Evolutionary conservation across 2,329 filamentous ascomycete genomes (phyloP).

Genomic region (Colletotrichum sp.): DNA sequence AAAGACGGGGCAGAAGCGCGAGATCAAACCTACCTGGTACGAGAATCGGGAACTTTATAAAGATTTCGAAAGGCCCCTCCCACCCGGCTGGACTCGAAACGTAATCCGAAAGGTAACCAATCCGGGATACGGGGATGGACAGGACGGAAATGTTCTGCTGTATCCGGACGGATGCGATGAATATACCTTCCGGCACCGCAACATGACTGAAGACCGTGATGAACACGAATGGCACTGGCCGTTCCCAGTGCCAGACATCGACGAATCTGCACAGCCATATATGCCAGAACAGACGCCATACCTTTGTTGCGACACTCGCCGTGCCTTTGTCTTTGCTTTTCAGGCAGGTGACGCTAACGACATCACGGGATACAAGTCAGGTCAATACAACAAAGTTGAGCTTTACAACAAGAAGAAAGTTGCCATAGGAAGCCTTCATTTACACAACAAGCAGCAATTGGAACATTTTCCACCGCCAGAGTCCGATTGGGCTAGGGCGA

Average conservation of each 20-base stretch:
- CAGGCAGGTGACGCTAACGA: too few relatives aligned
- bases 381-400: not conserved
- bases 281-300: not conserved
- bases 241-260: not conserved
- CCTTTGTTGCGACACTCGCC: not conserved
- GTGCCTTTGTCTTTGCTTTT: not conserved
- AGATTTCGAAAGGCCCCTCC: not conserved
- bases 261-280: not conserved
- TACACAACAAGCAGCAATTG: too few relatives aligned
- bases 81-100: not conserved
- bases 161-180: too few relatives aligned
- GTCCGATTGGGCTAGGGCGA: not conserved
- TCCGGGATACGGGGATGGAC: not conserved
- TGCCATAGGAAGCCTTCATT: not conserved
- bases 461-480: too few relatives aligned
- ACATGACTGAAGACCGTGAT: not conserved
- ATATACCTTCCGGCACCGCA: not conserved
- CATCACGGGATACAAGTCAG: not conserved
- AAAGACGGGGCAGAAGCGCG: not conserved
- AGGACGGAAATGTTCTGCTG: too few relatives aligned
- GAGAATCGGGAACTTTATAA: not conserved
- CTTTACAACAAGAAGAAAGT: not conserved
- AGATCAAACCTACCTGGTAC: not conserved
- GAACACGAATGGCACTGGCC: not conserved
- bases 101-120: not conserved